phyloP scores from a whole-genome alignment of 1,139 yeast species.

The Yamadazyma oceani region DNA sequence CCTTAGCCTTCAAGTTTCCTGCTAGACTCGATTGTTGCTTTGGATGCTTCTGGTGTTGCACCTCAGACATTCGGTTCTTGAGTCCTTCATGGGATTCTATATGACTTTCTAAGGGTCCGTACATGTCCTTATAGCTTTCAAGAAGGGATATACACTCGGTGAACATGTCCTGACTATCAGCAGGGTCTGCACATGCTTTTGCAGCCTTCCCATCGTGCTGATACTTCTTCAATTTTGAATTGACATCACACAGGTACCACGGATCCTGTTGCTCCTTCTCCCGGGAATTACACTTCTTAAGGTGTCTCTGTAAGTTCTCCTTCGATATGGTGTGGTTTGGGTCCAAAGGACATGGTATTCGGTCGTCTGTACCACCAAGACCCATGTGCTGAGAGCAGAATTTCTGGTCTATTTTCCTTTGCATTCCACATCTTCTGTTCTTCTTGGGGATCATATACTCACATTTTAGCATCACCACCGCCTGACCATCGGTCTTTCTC shows the following conservation, averaged over 20 bases:
- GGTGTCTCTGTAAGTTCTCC: constrained; percentile 54
- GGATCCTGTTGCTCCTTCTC: constrained; percentile 30
- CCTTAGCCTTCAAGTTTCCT: constrained; percentile 57
- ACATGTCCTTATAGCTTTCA: constrained; percentile 13
- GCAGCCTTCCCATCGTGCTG: constrained; percentile 13
- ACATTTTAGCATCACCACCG: constrained; percentile 46
- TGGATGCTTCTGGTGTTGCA: constrained; percentile 65
- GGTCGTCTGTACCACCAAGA: constrained; percentile 20
- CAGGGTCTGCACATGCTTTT: constrained; percentile 15
- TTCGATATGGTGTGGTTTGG: constrained; percentile 73
- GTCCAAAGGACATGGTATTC: constrained; percentile 80
- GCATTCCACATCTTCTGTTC: constrained; percentile 60
- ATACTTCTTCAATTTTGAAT: constrained; percentile 22
- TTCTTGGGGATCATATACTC: constrained; percentile 47
- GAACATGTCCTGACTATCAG: constrained; percentile 19
- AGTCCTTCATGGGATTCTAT: constrained; percentile 32
- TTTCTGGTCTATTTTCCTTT: constrained; percentile 47
- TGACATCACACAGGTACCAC: constrained; percentile 47
- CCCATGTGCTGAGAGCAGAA: constrained; percentile 67
- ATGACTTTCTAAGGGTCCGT: constrained; percentile 11
- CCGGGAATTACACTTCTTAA: constrained; percentile 59
- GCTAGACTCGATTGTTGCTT: constrained; percentile 79
- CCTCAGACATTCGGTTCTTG: constrained; percentile 38
- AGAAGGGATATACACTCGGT: constrained; percentile 33
- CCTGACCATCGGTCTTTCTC: constrained; percentile 14